Evolutionary conservation across 495 filamentous ascomycete species (phyloP), one percentile per base, ranked within the genome.

Genomic region (Penicillium pulvis): DNA sequence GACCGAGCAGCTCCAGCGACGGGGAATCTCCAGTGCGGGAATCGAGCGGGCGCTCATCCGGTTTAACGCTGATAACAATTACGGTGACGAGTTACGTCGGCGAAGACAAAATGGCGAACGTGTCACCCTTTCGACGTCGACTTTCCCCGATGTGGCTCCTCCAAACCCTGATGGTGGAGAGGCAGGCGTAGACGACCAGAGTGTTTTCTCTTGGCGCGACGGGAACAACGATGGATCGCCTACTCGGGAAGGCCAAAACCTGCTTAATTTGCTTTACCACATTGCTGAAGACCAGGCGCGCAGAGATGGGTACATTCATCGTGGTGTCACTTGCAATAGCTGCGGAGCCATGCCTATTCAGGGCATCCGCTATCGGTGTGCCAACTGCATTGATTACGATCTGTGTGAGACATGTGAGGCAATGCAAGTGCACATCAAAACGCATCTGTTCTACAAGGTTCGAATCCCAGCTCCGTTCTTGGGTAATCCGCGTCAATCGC

Each of bases 371-470:
- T 96, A 96, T 72, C 85, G 91, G 56, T 97, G 93, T 69, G 85
- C 90, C 53, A 97, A 97, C 74, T 97, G 93, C 66, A 83, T 87
- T 57, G 93, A 97, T 67, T 97, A 90, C 58, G 93, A 97, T 69
- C 84, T 93, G 17, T 97, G 90, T 73, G 90, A 95, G 71, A 86
- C 84, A 9, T 97, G 93, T 68, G 93, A 97, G 73, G 85, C 89
- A 5, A 85, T 90, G 69, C 85, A 89, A 52, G 78, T 91, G 1
- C 95, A 99, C 69, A 85, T 82, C 59, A 96, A 93, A 73, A 96
- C 92, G 0, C 94, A 98, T 75, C 78, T 98, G 44, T 97, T 98
- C 79, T 96, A 93, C 79, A 98, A 98, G 72, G 87, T 93, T 55
- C 83, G 84, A 14, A 87, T 92, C 39, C 90, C 90, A 7, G 83